A percentile compares a stretch with the other conserved stretches of the same genome.
These are phyloP conservation scores for Prunus yedoensis DNA, from an alignment of 331 rosid species.

Conservation along the genomic window DNA sequence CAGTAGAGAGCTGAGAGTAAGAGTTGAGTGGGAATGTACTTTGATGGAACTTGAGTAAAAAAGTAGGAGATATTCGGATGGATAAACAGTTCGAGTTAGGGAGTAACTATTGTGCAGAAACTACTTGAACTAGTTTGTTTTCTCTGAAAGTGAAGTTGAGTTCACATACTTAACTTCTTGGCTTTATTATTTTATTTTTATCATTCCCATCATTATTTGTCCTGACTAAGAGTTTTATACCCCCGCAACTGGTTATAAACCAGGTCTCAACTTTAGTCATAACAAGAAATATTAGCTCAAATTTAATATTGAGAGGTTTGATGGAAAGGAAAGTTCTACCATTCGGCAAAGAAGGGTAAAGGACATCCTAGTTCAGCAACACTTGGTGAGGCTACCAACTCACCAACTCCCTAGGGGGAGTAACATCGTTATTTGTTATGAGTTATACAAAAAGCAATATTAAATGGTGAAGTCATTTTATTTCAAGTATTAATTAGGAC, in stretches of 20 bases:
- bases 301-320: not conserved
- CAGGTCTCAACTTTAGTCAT: not conserved
- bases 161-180: not conserved
- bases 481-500: not conserved
- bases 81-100: not conserved
- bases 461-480: not conserved
- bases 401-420: not conserved
- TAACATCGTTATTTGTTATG: not conserved
- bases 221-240: not conserved
- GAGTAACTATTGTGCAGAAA: not conserved
- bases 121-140: not conserved
- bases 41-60: not conserved
- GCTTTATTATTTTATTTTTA: not conserved
- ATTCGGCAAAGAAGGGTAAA: not conserved
- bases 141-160: not conserved
- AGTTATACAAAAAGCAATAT: not conserved
- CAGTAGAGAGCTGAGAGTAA: not conserved
- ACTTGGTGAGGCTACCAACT: not conserved
- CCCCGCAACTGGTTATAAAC: not conserved
- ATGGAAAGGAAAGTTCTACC: not conserved
- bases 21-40: not conserved
- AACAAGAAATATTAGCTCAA: not conserved
- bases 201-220: not conserved
- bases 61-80: not conserved
- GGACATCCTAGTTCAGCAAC: not conserved